Evolutionary conservation across 2,329 filamentous ascomycete genomes (phyloP), one percentile per base, ranked within the genome.

Genomic region (Xylariales sp.): DNA sequence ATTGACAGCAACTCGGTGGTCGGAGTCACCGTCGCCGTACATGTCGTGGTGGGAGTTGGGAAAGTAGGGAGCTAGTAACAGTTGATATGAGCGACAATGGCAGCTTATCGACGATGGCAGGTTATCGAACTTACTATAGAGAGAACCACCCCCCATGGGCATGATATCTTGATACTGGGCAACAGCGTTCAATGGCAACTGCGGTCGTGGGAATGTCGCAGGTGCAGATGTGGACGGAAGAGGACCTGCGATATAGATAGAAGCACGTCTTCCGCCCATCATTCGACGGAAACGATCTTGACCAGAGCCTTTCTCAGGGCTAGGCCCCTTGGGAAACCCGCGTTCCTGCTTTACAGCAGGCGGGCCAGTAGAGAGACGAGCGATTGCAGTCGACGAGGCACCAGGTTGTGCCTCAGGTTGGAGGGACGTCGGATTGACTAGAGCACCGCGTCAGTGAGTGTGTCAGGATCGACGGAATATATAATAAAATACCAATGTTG

Each of bases 251-350:
- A 12, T 28, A 5, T 31, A 16, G 12, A 38, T 15, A n/a, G 4
- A 10, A 11, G 24, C 37, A 3, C 20, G 15, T n/a, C 22, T 20
- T 12, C 20, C 31, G 34, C 34, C 21, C 24, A 58, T 43, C 10
- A 56, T 34, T 29, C 52, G 47, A 12, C 51, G 52, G 38, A 58
- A 55, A 7, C 53, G 51, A 34, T 58, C 51, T 38, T 56, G 54
- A 5, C 51, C 49, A 28, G 55, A 58, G 25, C 51, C 53, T 44
- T 52, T 51, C 39, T 50, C 22, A 7, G 50, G 53, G 28, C 44
- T 42, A 18, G 52, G 54, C 16, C 54, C 52, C 25, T 31, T 36
- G 19, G 9, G 32, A n/a, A 27, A 27, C n/a, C 24, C 8, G 24
- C 8, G n/a, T 8, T 27, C 24, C 24, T n/a, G 8, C 24, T 27